Evolutionary conservation across 805 yeast species (phyloP), one percentile per base, ranked within the genome.

Genomic region (Yarrowia sp.): DNA sequence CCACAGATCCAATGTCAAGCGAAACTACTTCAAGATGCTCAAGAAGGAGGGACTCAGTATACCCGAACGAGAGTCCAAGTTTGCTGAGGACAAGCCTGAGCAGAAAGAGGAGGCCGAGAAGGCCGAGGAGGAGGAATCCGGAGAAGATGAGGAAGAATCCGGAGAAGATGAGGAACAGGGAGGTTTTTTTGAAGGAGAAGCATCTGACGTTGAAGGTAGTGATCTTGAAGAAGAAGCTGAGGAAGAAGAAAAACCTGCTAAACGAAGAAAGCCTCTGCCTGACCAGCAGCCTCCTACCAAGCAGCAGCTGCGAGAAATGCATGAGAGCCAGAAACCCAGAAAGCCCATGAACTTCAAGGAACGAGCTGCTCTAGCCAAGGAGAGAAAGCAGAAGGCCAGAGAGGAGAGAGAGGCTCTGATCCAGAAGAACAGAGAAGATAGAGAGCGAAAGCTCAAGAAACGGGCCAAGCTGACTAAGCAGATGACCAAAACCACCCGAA

Each of bases 1-100:
- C 0, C 96, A 92, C 75, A 85, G 92, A 71, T 91, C 97, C 14
- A 84, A 95, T 74, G 83, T 93, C 72, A 86, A 91, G 80, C 90
- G 88, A 77, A 87, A 86, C 63, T 93, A 93, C 75, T 87, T 91
- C 81, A 92, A 92, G 77, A 81, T 91, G 67, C 77, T 92, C 49
- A 90, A 90, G 71, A 84, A 86, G 65, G 92, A 90, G 73, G 96
- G 93, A 0, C 83, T 84, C 63, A 72, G 78, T 5, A 81, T 84
- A 11, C 88, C 89, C 2, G 85, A 82, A 49, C 81, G 78, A 69
- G 70, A 73, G 65, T 16, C 65, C 52, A 59, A 59, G 42, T 59
- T 41, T 32, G 38, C 35, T 16, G 55, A 69, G 38, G 56, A 68
- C 22, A 53, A 69, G 38, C 36, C 52, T 40, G 42, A 42, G 52